Evolutionary conservation across 768 basidiomycete genomes (phyloP).

Genomic region (Gymnopilus junonius): DNA sequence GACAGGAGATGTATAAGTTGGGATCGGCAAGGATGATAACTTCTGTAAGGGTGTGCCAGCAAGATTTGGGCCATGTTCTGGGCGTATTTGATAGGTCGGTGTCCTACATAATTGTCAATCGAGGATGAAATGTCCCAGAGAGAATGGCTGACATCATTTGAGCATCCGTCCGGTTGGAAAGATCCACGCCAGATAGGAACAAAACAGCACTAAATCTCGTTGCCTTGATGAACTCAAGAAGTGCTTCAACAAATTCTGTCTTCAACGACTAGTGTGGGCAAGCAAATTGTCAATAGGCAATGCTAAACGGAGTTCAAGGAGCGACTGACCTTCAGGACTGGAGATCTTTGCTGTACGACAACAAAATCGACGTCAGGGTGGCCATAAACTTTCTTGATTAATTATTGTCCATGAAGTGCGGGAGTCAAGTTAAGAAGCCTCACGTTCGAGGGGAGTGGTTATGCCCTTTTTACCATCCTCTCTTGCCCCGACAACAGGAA

Average conservation of each 20-base stretch:
- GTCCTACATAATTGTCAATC: slow-evolving; percentile 44
- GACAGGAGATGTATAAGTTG: slow-evolving; percentile 55
- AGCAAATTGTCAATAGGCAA: neutral
- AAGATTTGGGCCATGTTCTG: slow-evolving; percentile 48
- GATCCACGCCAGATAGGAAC: slow-evolving; percentile 77
- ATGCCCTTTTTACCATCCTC: slow-evolving; percentile 66
- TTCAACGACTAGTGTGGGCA: slow-evolving; percentile 57
- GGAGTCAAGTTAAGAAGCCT: slow-evolving; percentile 27
- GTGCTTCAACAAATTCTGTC: slow-evolving; percentile 60
- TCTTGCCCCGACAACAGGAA: slow-evolving; percentile 75
- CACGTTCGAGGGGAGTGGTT: slow-evolving; percentile 79
- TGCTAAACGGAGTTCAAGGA: neutral
- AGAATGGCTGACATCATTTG: slow-evolving; percentile 69
- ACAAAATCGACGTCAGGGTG: slow-evolving; percentile 50
- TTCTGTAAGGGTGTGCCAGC: slow-evolving; percentile 45
- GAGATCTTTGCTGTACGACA: slow-evolving; percentile 80
- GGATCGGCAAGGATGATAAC: slow-evolving; percentile 53
- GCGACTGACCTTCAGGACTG: slow-evolving; percentile 67
- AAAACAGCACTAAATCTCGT: slow-evolving; percentile 57
- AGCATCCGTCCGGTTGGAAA: slow-evolving; percentile 70
- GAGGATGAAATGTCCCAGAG: neutral
- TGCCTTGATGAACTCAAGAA: slow-evolving; percentile 59
- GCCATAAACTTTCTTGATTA: slow-evolving; percentile 61
- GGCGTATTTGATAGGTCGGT: slow-evolving; percentile 63
- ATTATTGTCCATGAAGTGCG: slow-evolving; percentile 6